Evolutionary conservation across 73 alveolate genomes (phyloP).

Genomic region (Effrenium voratum): DNA sequence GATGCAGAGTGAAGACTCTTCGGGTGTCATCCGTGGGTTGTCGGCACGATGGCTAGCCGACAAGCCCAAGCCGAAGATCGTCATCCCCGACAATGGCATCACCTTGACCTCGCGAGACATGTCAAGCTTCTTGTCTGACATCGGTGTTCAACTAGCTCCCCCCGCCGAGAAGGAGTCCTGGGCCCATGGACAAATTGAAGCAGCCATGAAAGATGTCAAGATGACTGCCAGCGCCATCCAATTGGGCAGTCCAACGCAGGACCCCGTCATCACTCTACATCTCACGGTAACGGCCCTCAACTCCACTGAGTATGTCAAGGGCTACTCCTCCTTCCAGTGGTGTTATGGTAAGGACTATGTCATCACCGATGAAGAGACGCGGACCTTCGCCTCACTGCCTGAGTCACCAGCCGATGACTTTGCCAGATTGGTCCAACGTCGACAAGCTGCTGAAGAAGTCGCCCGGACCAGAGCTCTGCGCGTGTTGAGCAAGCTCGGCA

Average conservation of each 20-base stretch:
- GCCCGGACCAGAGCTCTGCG: background rate
- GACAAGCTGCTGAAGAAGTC: background rate
- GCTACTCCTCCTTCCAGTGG: constrained; percentile 5
- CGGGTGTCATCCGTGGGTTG: background rate
- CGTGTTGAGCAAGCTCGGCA: background rate
- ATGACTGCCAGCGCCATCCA: background rate
- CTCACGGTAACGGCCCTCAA: background rate
- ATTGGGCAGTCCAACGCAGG: background rate
- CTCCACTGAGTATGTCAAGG: background rate
- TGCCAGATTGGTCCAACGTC: background rate
- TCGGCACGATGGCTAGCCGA: constrained; percentile 1
- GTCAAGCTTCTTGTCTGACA: background rate
- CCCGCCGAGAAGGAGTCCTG: constrained; percentile 5
- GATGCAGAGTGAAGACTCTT: background rate
- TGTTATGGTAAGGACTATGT: background rate
- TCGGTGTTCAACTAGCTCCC: background rate
- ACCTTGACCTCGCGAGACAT: background rate
- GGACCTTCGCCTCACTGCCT: background rate
- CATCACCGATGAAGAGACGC: background rate
- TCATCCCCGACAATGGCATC: constrained; percentile 17
- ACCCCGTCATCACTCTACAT: background rate
- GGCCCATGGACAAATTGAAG: constrained; percentile 17
- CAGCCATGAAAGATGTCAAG: background rate
- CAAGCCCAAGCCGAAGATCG: background rate
- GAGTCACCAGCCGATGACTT: background rate